Percentiles rank a stretch among this genome's conserved stretches.
Evolutionary conservation across 257 asterid species (phyloP).

Genomic region (Forsythia viridissima): DNA sequence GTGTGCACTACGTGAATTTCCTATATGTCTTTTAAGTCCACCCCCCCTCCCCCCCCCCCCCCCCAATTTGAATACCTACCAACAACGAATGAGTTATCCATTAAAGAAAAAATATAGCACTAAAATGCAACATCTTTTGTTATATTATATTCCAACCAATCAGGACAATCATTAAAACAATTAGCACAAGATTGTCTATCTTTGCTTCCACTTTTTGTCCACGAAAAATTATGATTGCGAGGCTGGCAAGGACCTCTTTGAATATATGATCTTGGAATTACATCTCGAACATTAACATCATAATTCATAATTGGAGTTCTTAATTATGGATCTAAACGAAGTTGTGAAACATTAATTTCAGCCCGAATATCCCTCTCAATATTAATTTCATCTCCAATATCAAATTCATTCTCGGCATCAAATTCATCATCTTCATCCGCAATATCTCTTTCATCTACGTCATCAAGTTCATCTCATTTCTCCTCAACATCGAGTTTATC

Average conservation of each 20-base stretch:
- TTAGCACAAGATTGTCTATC: background rate
- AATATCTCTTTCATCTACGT: background rate
- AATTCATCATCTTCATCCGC: background rate
- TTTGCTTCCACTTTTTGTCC: background rate
- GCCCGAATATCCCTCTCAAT: no score
- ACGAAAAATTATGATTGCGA: background rate
- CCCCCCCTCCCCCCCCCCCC: fast-evolving
- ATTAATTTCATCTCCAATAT: no score
- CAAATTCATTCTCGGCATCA: background rate
- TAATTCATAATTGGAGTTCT: background rate
- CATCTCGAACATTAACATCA: background rate
- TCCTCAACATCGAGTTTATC: no score
- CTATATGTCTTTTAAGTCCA: no score
- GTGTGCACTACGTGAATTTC: no score
- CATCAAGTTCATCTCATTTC: background rate
- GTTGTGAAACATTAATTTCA: background rate
- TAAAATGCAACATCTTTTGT: background rate
- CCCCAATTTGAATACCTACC: no score
- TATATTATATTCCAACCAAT: background rate
- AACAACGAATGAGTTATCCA: no score
- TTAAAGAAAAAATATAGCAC: no score
- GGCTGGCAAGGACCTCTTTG: background rate
- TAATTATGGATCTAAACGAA: background rate
- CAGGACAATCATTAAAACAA: background rate
- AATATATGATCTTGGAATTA: background rate